Evolutionary conservation across 2,329 filamentous ascomycete genomes (phyloP).

Genomic region (Hypoxylon rubiginosum): DNA sequence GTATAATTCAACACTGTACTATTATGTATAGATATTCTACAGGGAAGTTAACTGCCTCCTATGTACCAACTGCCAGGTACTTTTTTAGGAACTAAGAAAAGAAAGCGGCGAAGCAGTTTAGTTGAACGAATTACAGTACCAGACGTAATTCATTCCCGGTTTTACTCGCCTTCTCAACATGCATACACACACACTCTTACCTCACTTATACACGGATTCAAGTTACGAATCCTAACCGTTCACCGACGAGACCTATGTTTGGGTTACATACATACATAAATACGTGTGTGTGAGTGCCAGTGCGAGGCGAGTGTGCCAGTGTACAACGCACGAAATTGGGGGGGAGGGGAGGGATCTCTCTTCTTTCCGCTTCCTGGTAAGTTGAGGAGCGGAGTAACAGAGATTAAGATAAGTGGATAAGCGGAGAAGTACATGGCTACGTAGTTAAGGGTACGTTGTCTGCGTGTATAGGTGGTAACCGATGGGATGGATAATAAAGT

Average conservation of each 20-base stretch:
- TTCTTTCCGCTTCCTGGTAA: slow-evolving; percentile 6
- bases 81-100: slow-evolving; percentile 9
- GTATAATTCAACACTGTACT: neutral
- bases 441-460: neutral
- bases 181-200: no score
- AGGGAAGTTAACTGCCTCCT: neutral
- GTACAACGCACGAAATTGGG: slow-evolving; percentile 29
- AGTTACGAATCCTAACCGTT: slow-evolving; percentile 21
- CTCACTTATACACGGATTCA: slow-evolving; percentile 1
- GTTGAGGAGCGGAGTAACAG: slow-evolving; percentile 3
- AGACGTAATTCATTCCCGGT: slow-evolving; percentile 20
- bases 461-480: slow-evolving; percentile 35
- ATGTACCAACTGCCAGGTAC: neutral
- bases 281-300: slow-evolving; percentile 10
- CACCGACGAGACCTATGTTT: slow-evolving; percentile 26
- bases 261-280: slow-evolving; percentile 29
- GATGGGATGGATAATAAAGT: slow-evolving; percentile 42
- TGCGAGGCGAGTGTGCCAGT: neutral
- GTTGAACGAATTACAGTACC: slow-evolving; percentile 7
- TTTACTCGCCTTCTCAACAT: slow-evolving; percentile 5
- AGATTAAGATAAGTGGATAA: slow-evolving; percentile 5
- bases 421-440: slow-evolving; percentile 11
- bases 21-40: neutral
- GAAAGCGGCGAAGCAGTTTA: slow-evolving; percentile 10
- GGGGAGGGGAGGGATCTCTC: slow-evolving; percentile 14